Percentiles rank a stretch among this genome's conserved stretches.
Conservation (phyloP, 106 monocot genomes). For the Narthecium ossifragum region DNA sequence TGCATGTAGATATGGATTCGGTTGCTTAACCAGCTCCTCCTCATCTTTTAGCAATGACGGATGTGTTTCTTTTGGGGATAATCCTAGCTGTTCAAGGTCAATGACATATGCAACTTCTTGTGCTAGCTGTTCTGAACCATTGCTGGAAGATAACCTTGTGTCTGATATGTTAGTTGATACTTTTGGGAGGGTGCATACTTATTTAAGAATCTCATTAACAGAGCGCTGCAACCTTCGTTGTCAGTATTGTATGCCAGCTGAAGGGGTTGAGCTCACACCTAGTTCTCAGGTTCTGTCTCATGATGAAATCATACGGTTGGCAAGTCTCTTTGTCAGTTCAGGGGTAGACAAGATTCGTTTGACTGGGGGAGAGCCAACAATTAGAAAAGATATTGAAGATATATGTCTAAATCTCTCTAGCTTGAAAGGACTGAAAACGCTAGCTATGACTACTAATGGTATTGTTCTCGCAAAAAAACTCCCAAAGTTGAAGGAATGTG, state of each 20-base stretch:
- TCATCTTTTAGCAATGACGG: conserved; percentile 1
- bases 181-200: conserved; percentile 84
- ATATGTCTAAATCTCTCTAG: conserved; percentile 70
- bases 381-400: conserved; percentile 95
- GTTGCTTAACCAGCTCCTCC: conserved; percentile 7
- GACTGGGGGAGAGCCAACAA: conserved; percentile 94
- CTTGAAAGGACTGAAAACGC: conserved; percentile 78
- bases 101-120: conserved; percentile 37
- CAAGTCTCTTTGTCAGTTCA: conserved; percentile 66
- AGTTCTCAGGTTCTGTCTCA: conserved; percentile 50
- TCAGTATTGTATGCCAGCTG: conserved; percentile 97
- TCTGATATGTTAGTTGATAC: conserved; percentile 80
- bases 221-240: conserved; percentile 96
- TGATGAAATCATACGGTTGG: conserved; percentile 76
- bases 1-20: conserved; percentile 13
- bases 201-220: conserved; percentile 86
- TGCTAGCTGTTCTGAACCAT: conserved; percentile 29
- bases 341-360: conserved; percentile 92
- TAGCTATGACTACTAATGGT: conserved; percentile 95
- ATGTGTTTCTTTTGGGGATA: conserved; percentile 4
- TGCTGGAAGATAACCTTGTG: conserved; percentile 14
- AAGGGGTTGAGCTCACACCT: conserved; percentile 88
- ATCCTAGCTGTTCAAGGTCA: conserved; percentile 15
- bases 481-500: conserved; percentile 85
- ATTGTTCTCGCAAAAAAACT: conserved; percentile 77